Base-by-base conservation (phyloP, 768 basidiomycete genomes). In the Brasilioporus rufonigricans region DNA sequence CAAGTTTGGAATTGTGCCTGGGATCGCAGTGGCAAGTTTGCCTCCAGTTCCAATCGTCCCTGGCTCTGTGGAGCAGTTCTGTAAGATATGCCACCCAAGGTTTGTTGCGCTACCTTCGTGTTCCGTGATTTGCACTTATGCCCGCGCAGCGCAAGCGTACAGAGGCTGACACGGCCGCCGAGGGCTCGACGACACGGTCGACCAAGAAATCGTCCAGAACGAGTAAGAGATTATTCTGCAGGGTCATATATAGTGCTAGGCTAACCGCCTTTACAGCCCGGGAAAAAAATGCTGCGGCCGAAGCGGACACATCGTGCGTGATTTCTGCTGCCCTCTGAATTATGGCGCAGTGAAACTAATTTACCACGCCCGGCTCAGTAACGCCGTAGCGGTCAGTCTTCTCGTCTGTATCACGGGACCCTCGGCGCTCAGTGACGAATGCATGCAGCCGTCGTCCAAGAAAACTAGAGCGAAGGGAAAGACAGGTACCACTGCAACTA, bases 121-220 rank as follows among this genome's bases (percentile, higher is more conserved):
- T 39, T 66, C 12, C 9, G n/a, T 11, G 32, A 27, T 52, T 40
- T 65, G 62, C 50, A 63, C 68, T 53, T 39, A 64, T 36, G 8
- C 9, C 11, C 38, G 14, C 6, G 26, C 63, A 89, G 87, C 75
- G 86, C 60, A 89, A 87, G 74, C 83, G 80, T 69, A 69, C 70
- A 23, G 78, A 77, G 29, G 76, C 77, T 36, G 51, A 62, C 63
- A 69, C 67, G 33, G 5, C 59, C 27, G 31, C 27, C 35, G 67
- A 61, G 53, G 64, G 67, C 18, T 41, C 74, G 32, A 57, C 75
- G 58, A 71, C 79, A 62, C 77, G 79, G 67, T 63, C 74, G 32
- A 79, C 78, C 33, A 77, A 74, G 49, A 77, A 75, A 57, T 78
- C 80, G 16, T 63, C 77, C 38, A 77, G 77, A 54, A 67, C 49